A percentile compares a stretch with the other conserved stretches of the same genome.
phyloP scores from a whole-genome alignment of 2,329 filamentous ascomycete species.

The Hysterium pulicare region DNA sequence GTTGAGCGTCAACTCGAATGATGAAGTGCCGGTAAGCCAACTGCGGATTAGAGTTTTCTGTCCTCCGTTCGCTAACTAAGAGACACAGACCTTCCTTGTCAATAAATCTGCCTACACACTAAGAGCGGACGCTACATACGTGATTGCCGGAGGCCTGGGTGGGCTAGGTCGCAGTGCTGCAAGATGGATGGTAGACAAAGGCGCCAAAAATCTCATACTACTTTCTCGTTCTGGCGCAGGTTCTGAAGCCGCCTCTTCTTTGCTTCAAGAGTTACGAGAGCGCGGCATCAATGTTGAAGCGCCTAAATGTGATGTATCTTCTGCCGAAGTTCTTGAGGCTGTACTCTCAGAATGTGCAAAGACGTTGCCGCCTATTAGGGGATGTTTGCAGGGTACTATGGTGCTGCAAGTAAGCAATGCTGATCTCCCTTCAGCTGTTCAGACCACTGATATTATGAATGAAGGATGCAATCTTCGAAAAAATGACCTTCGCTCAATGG shows the following conservation, averaged over 20 bases:
- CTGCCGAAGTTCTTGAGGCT: not conserved
- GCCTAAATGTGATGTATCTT: not conserved
- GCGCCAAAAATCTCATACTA: conserved; percentile 15
- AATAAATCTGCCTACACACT: not conserved
- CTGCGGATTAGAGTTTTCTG: no score
- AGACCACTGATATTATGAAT: no score
- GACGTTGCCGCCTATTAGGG: conserved; percentile 12
- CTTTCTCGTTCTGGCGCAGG: conserved; percentile 24
- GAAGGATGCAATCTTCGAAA: not conserved
- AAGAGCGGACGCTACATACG: conserved; percentile 1
- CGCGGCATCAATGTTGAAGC: conserved; percentile 1
- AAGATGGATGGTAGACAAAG: conserved; percentile 8
- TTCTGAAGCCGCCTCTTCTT: conserved; percentile 14
- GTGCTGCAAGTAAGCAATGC: conserved; percentile 4
- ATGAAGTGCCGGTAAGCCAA: conserved; percentile 14
- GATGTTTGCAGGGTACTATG: conserved; percentile 10
- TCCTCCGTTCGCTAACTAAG: no score
- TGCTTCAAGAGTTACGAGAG: conserved; percentile 10
- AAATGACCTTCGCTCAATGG: not conserved
- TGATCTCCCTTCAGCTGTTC: no score
- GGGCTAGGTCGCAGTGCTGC: not conserved
- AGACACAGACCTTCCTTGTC: conserved; percentile 15
- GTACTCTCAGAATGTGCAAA: not conserved
- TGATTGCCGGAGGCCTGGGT: not conserved
- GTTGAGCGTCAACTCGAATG: conserved; percentile 7